A percentile compares a stretch with the other conserved stretches of the same genome.
phyloP scores from a whole-genome alignment of 352 stramenopile genomes.

The Globisporangium viniferum region DNA sequence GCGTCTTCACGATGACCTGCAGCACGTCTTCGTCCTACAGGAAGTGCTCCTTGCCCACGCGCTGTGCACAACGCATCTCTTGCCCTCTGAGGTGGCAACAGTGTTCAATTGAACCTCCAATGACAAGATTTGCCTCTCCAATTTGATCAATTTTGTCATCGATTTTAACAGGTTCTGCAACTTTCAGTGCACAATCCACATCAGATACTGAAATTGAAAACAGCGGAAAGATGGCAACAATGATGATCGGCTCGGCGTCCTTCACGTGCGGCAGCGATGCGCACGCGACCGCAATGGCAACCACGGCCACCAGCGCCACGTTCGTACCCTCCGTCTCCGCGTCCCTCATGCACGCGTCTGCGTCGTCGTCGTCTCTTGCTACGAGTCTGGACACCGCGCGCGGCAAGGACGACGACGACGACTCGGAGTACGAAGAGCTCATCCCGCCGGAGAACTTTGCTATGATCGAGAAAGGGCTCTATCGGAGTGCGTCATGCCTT shows the following conservation, averaged over 20 bases:
- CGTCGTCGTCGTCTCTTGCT: background rate
- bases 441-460: conserved; percentile 88
- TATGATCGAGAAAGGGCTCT: conserved; percentile 86
- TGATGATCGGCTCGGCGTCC: background rate
- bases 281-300: background rate
- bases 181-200: background rate
- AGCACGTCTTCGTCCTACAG: too few species aligned
- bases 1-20: too few species aligned
- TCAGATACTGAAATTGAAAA: background rate
- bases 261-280: background rate
- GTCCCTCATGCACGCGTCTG: background rate
- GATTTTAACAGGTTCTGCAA: background rate
- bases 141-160: background rate
- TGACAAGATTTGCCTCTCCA: background rate
- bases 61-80: too few species aligned
- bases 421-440: conserved; percentile 77
- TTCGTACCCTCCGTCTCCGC: background rate
- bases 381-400: conserved; percentile 8
- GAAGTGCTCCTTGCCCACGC: too few species aligned
- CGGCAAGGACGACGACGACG: conserved; percentile 55
- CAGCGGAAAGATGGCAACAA: background rate
- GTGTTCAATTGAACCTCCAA: too few species aligned
- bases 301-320: background rate
- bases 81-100: too few species aligned
- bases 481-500: conserved; percentile 50